Base-by-base conservation (phyloP, 106 monocot species). In the Posidonia australis region DNA sequence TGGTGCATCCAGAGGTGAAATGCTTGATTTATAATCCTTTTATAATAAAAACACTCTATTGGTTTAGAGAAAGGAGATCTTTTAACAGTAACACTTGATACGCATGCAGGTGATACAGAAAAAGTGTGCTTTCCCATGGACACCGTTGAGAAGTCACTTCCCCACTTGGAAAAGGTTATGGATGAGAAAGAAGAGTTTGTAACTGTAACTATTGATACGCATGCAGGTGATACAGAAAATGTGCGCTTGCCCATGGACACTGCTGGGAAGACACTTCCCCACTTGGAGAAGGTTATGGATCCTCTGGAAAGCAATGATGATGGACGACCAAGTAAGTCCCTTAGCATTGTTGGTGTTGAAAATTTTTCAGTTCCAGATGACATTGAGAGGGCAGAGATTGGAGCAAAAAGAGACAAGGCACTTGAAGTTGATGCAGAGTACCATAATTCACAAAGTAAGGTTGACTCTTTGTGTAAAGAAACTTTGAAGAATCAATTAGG, bases 401-500 rank as follows among this genome's bases (percentile, higher is more conserved):
- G 20, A 68, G 56, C 2, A 17, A 0, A 17, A 55, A 56, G 36
- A 5, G 9, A 51, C 47, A 31, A 10, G 23, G 46, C 29, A 16
- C 64, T 9, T 65, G 48, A 65, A 46, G 10, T 17, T 58, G 58
- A 58, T 48, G 66, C 19, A 19, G 58, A 60, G 57, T 28, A 27
- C 3, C 27, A 25, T 18, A 18, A 9, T 27, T 30, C 10, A 16
- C 44, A 59, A 27, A 59, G 6, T 25, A 17, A 25, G 43, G 63
- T 22, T 46, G 3, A 5, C 0, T 46, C 18, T 22, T 47, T 43
- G 24, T 17, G 5, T 27, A 51, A n/a, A 27, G 51, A 24, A 43
- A 42, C 20, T 11, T 22, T 44, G 16, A 44, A 62, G n/a, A 44
- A 22, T n/a, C n/a, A 20, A 10, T 49, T 49, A 4, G 48, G n/a